A percentile compares a stretch with the other conserved stretches of the same genome.
phyloP scores from a whole-genome alignment of 2,329 filamentous ascomycete genomes.

The Sordariomycetes sp. region DNA sequence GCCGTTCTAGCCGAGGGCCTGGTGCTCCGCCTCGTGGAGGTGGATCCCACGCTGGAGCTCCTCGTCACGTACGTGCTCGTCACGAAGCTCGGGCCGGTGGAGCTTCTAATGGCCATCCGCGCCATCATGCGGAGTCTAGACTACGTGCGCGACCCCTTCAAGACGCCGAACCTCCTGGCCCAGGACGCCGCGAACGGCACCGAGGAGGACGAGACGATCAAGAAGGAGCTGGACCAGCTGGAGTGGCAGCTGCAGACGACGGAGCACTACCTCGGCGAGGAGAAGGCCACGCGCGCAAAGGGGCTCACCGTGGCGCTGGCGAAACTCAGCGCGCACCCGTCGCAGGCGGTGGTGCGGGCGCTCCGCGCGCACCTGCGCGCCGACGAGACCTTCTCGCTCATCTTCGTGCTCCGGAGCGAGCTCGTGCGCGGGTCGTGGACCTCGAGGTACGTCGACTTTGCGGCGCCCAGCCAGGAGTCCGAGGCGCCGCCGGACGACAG shows the following conservation, averaged over 20 bases:
- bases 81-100: constrained; percentile 53
- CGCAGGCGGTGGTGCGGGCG: constrained; percentile 46
- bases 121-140: constrained; percentile 61
- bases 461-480: constrained; percentile 21
- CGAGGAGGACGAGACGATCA: constrained; percentile 19
- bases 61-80: constrained; percentile 55
- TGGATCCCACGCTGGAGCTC: constrained; percentile 59
- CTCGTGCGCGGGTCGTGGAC: constrained; percentile 69
- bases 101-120: constrained; percentile 56
- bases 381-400: constrained; percentile 59
- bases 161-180: constrained; percentile 18
- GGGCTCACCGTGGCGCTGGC: constrained; percentile 58
- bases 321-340: constrained; percentile 57
- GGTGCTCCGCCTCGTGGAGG: constrained; percentile 47
- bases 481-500: constrained; percentile 51
- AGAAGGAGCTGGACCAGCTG: constrained; percentile 46
- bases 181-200: constrained; percentile 15
- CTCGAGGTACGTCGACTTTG: constrained; percentile 54
- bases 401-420: constrained; percentile 63
- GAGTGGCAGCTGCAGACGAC: constrained; percentile 58
- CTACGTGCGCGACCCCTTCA: constrained; percentile 33
- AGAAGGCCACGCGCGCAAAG: constrained; percentile 50
- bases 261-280: constrained; percentile 55
- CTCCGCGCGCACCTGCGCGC: constrained; percentile 54
- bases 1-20: constrained; percentile 46